Percentiles rank a stretch among this genome's conserved stretches.
These are phyloP conservation scores for Coniochaeta sp. DNA, from an alignment of 2,329 filamentous ascomycete species.

Conservation along the genomic window DNA sequence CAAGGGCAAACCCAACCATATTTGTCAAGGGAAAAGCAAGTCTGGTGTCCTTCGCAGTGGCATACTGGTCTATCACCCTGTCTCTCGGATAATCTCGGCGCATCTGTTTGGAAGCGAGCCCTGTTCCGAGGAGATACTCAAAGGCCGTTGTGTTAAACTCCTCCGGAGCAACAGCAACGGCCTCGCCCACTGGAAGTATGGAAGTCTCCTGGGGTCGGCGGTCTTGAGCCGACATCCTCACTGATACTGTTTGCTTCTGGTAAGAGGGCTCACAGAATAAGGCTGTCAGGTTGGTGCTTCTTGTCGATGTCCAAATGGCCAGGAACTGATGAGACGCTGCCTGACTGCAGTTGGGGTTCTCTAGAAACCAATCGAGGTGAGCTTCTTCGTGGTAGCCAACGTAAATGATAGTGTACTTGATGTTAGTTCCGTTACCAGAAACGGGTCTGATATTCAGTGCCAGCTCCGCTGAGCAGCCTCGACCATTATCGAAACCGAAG, in stretches of 20 bases:
- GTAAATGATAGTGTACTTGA: slow-evolving; percentile 26
- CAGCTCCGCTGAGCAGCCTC: slow-evolving; percentile 24
- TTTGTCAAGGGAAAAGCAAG: slow-evolving; percentile 16
- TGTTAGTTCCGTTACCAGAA: not conserved
- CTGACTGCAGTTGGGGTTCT: slow-evolving; percentile 20
- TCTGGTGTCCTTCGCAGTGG: slow-evolving; percentile 5
- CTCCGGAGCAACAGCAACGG: slow-evolving; percentile 7
- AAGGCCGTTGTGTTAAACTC: slow-evolving; percentile 27
- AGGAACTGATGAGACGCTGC: slow-evolving; percentile 29
- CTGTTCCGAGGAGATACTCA: slow-evolving; percentile 22
- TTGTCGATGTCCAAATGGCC: slow-evolving; percentile 13
- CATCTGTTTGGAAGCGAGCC: slow-evolving; percentile 9
- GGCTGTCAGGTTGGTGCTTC: slow-evolving; percentile 17
- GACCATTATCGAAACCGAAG: slow-evolving; percentile 24
- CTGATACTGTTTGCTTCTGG: slow-evolving; percentile 33
- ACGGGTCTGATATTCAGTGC: too few species aligned
- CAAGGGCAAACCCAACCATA: slow-evolving; percentile 26
- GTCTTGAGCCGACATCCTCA: slow-evolving; percentile 21
- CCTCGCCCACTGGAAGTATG: slow-evolving; percentile 1
- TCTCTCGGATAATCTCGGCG: slow-evolving; percentile 16
- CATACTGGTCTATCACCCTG: slow-evolving; percentile 16
- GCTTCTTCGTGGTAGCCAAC: slow-evolving; percentile 31
- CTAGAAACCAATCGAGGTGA: slow-evolving; percentile 22
- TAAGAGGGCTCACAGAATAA: slow-evolving; percentile 37
- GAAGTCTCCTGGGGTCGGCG: slow-evolving; percentile 7